Evolutionary conservation across 139 green algal genomes (phyloP), one percentile per base, ranked within the genome.

Genomic region (Tetradesmus lagerheimii): DNA sequence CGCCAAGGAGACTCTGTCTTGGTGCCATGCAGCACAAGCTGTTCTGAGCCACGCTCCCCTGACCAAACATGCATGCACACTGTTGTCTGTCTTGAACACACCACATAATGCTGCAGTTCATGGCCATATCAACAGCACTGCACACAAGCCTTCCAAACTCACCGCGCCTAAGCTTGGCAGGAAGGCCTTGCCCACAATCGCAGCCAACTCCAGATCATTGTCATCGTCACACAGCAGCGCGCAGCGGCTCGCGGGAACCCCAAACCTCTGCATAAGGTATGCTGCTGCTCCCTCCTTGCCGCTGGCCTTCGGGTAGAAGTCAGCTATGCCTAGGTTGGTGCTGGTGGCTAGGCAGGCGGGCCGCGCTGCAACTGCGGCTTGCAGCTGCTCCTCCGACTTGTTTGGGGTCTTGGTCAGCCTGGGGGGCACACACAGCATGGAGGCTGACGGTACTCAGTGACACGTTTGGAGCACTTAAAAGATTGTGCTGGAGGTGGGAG

Each of bases 161-260:
- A 87, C 75, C 41, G 41, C 66, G 18, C n/a, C 90, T 35, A 96
- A 85, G 78, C 85, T 92, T 14, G 94, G 94, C 88, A 97, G 64
- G 87, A 96, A 97, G 14, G 94, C 95, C 50, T 91, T 90, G 14
- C 92, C 93, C 29, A 97, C 92, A 25, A 92, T 64, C 20, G 77
- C 86, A 29, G 95, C 95, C 76, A 97, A 91, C 83, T 91, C 84
- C 89, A 97, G 84, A 91, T 97, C 95, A 71, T 97, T 97, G 91
- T 97, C 95, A 87, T 97, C 95, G 45, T 97, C 95, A 80, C 95
- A 97, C 91, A 98, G 76, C 78, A 97, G 93, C 43, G 86, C 91
- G 25, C 76, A 91, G 37, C 92, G 88, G 0, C 34, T 27, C 0
- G 93, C 85, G 0, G 74, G 37, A 0, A 93, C 93, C 0, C 82